Evolutionary conservation across 2,329 filamentous ascomycete species (phyloP).

Genomic region (Fusarium sambucinum): DNA sequence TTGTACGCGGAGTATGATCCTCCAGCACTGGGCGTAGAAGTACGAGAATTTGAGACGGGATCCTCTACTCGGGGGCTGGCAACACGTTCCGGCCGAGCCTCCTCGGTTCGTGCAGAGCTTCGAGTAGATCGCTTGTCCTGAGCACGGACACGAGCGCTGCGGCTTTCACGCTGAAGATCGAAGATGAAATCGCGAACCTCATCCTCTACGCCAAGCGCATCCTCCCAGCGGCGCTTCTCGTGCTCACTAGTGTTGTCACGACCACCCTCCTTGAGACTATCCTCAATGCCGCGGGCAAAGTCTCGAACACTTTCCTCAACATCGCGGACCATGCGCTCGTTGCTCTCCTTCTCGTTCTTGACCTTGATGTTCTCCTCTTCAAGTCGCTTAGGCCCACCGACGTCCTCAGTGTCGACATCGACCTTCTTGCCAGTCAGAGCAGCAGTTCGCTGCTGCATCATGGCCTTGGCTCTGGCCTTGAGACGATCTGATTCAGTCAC

Average conservation of each 20-base stretch:
- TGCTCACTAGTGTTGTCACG: conserved; percentile 85
- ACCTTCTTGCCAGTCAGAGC: conserved; percentile 88
- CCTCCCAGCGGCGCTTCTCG: conserved; percentile 94
- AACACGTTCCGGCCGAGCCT: conserved; percentile 56
- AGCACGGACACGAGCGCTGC: conserved; percentile 75
- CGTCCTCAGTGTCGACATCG: conserved; percentile 75
- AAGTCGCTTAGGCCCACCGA: conserved; percentile 83
- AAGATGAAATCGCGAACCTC: conserved; percentile 98
- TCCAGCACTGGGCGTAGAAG: conserved; percentile 62
- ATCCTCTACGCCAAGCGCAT: conserved; percentile 94
- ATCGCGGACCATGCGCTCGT: conserved; percentile 95
- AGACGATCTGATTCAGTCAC: conserved; percentile 94
- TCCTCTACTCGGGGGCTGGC: conserved; percentile 65
- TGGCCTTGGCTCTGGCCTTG: conserved; percentile 94
- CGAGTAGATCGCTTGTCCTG: conserved; percentile 67
- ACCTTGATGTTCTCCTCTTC: conserved; percentile 89
- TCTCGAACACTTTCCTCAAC: conserved; percentile 96
- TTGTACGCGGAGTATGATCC: conserved; percentile 85
- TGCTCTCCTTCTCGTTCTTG: conserved; percentile 88
- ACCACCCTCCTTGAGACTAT: conserved; percentile 84
- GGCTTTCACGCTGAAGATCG: conserved; percentile 88
- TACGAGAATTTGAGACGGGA: conserved; percentile 65
- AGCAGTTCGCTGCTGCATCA: conserved; percentile 98
- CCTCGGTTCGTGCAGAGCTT: conserved; percentile 56
- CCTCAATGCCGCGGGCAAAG: conserved; percentile 86